These are phyloP conservation scores for Mimosa pudica DNA, from an alignment of 306 rosid species.

Conservation along the genomic window DNA sequence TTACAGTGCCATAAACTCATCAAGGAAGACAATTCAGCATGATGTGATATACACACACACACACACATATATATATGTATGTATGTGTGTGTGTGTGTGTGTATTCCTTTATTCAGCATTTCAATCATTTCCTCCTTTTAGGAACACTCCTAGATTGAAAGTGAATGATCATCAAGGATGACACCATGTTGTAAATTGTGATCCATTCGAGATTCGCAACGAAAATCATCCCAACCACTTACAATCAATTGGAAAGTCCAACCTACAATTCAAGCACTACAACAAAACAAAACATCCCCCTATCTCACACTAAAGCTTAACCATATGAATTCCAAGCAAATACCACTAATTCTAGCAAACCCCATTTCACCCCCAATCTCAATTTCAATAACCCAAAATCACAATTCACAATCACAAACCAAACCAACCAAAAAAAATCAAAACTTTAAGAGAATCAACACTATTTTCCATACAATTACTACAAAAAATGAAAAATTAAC, in stretches of 20 bases:
- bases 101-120: background rate
- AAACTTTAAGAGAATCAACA: constrained; percentile 8
- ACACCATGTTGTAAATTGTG: background rate
- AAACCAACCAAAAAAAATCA: constrained; percentile 5
- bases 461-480: background rate
- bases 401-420: constrained; percentile 27
- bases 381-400: constrained; percentile 7
- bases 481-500: background rate
- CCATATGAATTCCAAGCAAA: constrained; percentile 20
- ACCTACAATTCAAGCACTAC: constrained; percentile 30
- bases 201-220: constrained; percentile 1
- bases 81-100: too few species aligned
- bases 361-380: background rate
- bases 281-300: constrained; percentile 25
- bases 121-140: background rate
- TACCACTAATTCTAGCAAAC: constrained; percentile 31
- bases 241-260: background rate
- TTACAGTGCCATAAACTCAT: background rate
- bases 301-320: constrained; percentile 25
- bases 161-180: background rate
- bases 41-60: too few species aligned
- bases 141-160: background rate
- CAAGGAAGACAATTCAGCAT: background rate
- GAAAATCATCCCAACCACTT: background rate
- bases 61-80: too few species aligned